Conservation (phyloP, 2,329 filamentous ascomycete species). For the Ceratocystis cacaofunesta region DNA sequence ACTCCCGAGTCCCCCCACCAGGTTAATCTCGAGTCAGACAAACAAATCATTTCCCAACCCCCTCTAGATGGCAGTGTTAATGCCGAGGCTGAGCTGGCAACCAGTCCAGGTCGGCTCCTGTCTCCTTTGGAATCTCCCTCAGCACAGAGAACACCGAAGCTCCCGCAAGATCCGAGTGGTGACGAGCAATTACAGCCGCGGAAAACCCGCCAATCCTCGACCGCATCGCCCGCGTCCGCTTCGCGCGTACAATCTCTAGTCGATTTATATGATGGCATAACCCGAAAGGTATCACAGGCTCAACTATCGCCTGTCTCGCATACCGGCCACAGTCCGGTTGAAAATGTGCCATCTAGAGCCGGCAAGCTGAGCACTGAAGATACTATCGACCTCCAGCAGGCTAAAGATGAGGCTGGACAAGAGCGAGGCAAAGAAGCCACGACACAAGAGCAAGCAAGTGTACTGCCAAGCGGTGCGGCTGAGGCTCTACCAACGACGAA, state of each 20-base stretch:
- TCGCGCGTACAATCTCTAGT: constrained; percentile 33
- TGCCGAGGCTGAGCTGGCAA: not conserved
- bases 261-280: constrained; percentile 34
- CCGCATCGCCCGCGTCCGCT: constrained; percentile 5
- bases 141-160: not conserved
- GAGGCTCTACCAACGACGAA: not conserved
- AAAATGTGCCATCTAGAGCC: not conserved
- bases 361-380: not conserved
- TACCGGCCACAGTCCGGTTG: not conserved
- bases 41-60: not conserved
- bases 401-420: not conserved
- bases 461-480: not conserved
- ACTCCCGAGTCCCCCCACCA: not conserved
- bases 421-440: not conserved
- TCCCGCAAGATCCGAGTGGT: not conserved
- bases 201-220: constrained; percentile 8
- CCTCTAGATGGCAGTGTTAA: not conserved
- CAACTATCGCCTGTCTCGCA: not conserved
- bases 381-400: not conserved
- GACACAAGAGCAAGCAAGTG: not conserved
- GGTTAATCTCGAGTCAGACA: not conserved
- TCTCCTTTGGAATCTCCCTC: not conserved
- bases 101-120: not conserved
- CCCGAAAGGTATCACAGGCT: constrained; percentile 18
- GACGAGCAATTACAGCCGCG: constrained; percentile 4